A percentile compares a stretch with the other conserved stretches of the same genome.
Evolutionary conservation across 2,329 filamentous ascomycete species (phyloP).

Genomic region (Ophiostoma fasciatum): DNA sequence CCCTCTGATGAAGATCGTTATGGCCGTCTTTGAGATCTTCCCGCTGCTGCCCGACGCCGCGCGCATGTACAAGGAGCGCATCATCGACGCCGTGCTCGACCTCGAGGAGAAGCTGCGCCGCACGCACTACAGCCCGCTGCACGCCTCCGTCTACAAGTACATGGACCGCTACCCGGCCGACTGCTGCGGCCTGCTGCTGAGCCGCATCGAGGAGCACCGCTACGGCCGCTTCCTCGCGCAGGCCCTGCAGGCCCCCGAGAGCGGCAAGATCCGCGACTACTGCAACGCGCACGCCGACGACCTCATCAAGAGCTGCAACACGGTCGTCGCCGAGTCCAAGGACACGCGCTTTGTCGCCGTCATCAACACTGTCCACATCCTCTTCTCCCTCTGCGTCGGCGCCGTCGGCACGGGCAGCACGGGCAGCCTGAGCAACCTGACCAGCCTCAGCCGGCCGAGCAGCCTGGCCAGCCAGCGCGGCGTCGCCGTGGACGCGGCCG

Average conservation of each 20-base stretch:
- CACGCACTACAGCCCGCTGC: constrained; percentile 84
- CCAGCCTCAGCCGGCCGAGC: too few species aligned
- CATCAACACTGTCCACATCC: constrained; percentile 77
- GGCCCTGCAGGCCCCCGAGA: constrained; percentile 61
- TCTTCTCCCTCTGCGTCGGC: constrained; percentile 52
- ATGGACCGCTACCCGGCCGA: constrained; percentile 87
- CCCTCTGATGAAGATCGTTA: constrained; percentile 82
- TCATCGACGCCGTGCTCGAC: constrained; percentile 81
- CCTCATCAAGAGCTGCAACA: constrained; percentile 53
- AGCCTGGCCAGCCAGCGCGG: too few species aligned
- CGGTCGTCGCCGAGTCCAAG: constrained; percentile 47
- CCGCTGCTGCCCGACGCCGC: constrained; percentile 86
- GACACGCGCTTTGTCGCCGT: constrained; percentile 55
- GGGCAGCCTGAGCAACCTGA: too few species aligned
- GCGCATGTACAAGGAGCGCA: constrained; percentile 74
- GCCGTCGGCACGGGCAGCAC: constrained; percentile 19
- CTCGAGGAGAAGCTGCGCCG: constrained; percentile 73
- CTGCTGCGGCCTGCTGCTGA: constrained; percentile 66
- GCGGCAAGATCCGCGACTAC: constrained; percentile 57
- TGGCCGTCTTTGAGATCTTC: constrained; percentile 92
- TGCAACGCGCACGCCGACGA: constrained; percentile 59
- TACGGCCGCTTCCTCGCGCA: constrained; percentile 89
- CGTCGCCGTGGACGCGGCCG: constrained; percentile 14
- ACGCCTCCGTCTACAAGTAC: constrained; percentile 79
- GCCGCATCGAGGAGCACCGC: constrained; percentile 65